phyloP scores from a whole-genome alignment of 2,329 filamentous ascomycete genomes.

The Simplicillium sp. region DNA sequence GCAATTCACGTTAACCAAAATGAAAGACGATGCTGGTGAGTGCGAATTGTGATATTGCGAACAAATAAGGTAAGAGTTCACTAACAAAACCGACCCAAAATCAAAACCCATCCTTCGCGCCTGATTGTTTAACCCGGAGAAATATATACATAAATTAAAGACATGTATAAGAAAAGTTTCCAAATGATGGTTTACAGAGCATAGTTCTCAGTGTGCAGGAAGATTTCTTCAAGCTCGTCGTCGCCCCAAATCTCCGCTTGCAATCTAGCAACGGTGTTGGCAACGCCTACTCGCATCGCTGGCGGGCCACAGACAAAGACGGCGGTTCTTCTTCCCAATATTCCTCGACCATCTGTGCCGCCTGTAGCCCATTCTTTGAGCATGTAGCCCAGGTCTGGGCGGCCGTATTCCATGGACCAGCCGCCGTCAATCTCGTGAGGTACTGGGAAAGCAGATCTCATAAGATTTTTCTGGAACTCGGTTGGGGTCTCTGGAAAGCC shows the following conservation, averaged over 20 bases:
- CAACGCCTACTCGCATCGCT: slow-evolving; percentile 77
- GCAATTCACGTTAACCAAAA: too few species aligned
- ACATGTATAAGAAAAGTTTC: neutral
- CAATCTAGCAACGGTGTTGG: slow-evolving; percentile 72
- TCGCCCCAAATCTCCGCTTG: slow-evolving; percentile 79
- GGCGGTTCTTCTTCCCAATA: slow-evolving; percentile 71
- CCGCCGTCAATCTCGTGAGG: slow-evolving; percentile 62
- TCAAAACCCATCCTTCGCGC: too few species aligned
- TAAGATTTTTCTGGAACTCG: slow-evolving; percentile 79
- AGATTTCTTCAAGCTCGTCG: slow-evolving; percentile 76
- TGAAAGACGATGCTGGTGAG: too few species aligned
- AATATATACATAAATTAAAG: too few species aligned
- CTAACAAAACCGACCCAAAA: too few species aligned
- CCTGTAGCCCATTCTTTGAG: slow-evolving; percentile 71
- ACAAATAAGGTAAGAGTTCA: too few species aligned
- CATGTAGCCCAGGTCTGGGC: slow-evolving; percentile 81
- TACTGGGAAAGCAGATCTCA: slow-evolving; percentile 79
- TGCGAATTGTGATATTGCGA: too few species aligned
- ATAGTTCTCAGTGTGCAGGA: slow-evolving; percentile 92
- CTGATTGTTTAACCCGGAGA: too few species aligned
- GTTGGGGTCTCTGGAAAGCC: slow-evolving; percentile 79
- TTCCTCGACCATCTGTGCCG: slow-evolving; percentile 54
- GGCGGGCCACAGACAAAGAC: slow-evolving; percentile 91
- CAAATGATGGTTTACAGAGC: slow-evolving; percentile 49
- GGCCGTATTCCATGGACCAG: slow-evolving; percentile 87